Evolutionary conservation across 441 rosid genomes (phyloP).

Genomic region (Pelargonium australe): DNA sequence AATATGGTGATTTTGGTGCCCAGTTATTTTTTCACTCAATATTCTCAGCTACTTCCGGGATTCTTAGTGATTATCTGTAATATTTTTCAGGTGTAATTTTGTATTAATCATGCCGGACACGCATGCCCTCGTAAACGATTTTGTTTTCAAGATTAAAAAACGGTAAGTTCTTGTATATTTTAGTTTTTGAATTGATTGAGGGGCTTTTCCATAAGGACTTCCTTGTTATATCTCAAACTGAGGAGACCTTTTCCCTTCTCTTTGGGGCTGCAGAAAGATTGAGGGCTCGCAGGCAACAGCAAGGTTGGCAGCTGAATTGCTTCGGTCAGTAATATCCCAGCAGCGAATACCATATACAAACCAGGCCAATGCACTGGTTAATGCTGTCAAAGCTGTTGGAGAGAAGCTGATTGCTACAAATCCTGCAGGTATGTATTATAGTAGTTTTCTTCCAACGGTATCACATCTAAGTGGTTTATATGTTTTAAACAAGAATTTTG

Average conservation of each 20-base stretch:
- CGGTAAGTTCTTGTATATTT: constrained; percentile 37
- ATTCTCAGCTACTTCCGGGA: not conserved
- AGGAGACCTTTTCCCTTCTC: constrained; percentile 4
- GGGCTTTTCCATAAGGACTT: not conserved
- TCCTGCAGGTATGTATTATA: constrained; percentile 63
- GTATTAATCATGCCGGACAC: constrained; percentile 70
- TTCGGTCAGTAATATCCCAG: constrained; percentile 82
- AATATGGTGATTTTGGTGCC: too few species aligned
- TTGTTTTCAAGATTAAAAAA: constrained; percentile 71
- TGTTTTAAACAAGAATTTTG: not conserved
- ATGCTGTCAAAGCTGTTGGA: constrained; percentile 76
- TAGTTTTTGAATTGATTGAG: not conserved
- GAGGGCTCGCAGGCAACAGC: constrained; percentile 98
- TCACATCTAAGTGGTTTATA: not conserved
- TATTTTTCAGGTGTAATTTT: constrained; percentile 25
- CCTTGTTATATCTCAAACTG: not conserved
- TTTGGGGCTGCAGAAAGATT: constrained; percentile 49
- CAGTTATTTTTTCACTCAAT: too few species aligned
- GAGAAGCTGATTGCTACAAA: constrained; percentile 81
- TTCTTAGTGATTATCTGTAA: not conserved
- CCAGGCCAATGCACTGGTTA: constrained; percentile 79
- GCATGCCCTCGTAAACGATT: constrained; percentile 61
- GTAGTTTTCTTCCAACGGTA: not conserved
- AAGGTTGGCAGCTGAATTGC: constrained; percentile 66
- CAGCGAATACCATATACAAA: constrained; percentile 72